Evolutionary conservation across 495 filamentous ascomycete genomes (phyloP).

Genomic region (Hypomontagnella submonticulosa): DNA sequence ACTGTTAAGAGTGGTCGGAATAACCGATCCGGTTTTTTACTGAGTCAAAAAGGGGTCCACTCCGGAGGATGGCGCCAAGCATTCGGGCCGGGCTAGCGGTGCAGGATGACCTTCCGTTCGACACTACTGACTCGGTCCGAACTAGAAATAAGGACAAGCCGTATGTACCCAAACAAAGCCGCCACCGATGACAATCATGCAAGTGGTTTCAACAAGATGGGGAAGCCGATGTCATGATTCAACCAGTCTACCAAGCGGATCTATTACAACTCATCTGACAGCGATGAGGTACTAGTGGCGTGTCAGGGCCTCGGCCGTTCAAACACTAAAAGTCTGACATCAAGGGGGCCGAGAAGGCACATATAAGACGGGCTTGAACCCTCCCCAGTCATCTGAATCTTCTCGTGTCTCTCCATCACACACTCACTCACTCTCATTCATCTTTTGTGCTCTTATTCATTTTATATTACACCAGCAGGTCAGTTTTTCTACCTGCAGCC

Average conservation of each 20-base stretch:
- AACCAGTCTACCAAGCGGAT: background rate
- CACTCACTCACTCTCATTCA: conserved; percentile 24
- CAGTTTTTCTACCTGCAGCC: conserved; percentile 23
- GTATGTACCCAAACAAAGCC: background rate
- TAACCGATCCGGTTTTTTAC: too few species aligned
- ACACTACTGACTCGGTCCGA: background rate
- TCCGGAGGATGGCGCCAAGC: too few species aligned
- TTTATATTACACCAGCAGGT: conserved; percentile 18
- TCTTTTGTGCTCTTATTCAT: conserved; percentile 20
- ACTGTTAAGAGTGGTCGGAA: too few species aligned
- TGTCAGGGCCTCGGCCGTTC: background rate
- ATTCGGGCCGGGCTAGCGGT: too few species aligned
- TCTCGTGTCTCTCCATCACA: conserved; percentile 8
- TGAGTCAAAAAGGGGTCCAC: too few species aligned
- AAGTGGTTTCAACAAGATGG: background rate
- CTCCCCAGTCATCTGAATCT: background rate
- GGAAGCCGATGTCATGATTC: conserved; percentile 20
- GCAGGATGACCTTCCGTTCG: too few species aligned
- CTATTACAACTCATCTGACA: background rate
- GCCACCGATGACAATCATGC: background rate
- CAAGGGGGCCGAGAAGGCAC: background rate
- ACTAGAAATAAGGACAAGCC: background rate
- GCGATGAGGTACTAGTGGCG: conserved; percentile 15
- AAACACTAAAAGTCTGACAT: background rate
- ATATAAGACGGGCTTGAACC: conserved; percentile 10